Conservation (phyloP, 352 stramenopile species). For the Phytopythium helicoides region DNA sequence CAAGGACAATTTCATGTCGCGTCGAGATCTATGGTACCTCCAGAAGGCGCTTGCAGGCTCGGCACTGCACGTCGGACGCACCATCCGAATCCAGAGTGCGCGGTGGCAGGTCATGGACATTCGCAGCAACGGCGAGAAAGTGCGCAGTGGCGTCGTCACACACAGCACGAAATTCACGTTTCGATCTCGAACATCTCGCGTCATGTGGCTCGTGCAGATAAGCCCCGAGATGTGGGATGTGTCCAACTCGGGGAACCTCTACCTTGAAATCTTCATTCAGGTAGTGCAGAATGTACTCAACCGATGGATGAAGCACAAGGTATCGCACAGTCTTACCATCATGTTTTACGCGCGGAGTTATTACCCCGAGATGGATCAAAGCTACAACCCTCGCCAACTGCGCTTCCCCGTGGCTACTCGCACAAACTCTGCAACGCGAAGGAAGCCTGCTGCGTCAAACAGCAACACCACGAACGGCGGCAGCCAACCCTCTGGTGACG, state of each 20-base stretch:
- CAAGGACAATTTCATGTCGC: conserved; percentile 92
- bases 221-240: conserved; percentile 94
- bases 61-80: conserved; percentile 78
- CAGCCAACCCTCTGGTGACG: conserved; percentile 7
- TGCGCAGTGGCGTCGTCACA: conserved; percentile 93
- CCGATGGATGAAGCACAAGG: conserved; percentile 90
- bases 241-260: conserved; percentile 85
- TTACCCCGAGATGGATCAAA: conserved; percentile 72
- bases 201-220: conserved; percentile 98
- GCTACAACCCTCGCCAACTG: conserved; percentile 14
- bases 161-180: conserved; percentile 97
- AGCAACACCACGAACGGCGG: conserved; percentile 8
- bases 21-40: conserved; percentile 89
- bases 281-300: conserved; percentile 79
- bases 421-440: conserved; percentile 5
- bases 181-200: conserved; percentile 90
- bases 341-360: conserved; percentile 91
- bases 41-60: conserved; percentile 67
- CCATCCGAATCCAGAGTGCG: conserved; percentile 66
- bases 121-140: conserved; percentile 70
- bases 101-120: conserved; percentile 91
- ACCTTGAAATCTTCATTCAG: conserved; percentile 89
- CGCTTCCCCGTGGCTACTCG: neutral
- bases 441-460: conserved; percentile 3
- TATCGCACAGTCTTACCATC: conserved; percentile 91